These are phyloP conservation scores for Aspergillus hancockii DNA, from an alignment of 495 filamentous ascomycete genomes.

Conservation along the genomic window DNA sequence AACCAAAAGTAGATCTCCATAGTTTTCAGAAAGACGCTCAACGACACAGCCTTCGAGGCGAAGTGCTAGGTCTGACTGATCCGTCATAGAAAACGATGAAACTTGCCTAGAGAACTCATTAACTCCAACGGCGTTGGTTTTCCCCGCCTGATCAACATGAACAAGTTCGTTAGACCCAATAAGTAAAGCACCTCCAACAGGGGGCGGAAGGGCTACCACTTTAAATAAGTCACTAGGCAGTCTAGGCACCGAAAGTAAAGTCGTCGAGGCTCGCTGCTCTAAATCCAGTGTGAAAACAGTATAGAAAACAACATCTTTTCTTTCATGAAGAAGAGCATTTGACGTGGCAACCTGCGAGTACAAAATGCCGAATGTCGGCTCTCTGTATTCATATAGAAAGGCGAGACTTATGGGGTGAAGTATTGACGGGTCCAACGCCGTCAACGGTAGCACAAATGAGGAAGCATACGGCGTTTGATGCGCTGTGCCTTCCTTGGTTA, in stretches of 20 bases:
- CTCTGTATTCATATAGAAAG: slow-evolving; percentile 95
- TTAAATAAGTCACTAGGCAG: slow-evolving; percentile 89
- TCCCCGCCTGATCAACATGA: slow-evolving; percentile 94
- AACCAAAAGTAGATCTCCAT: slow-evolving; percentile 81
- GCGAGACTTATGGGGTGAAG: slow-evolving; percentile 86
- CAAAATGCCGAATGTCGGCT: slow-evolving; percentile 94
- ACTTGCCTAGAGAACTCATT: slow-evolving; percentile 80
- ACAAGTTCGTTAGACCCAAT: slow-evolving; percentile 88
- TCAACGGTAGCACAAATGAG: slow-evolving; percentile 88
- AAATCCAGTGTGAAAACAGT: slow-evolving; percentile 94
- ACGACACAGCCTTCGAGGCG: slow-evolving; percentile 81
- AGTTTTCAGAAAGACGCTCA: slow-evolving; percentile 70
- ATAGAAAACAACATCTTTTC: slow-evolving; percentile 84
- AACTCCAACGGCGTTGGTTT: slow-evolving; percentile 89
- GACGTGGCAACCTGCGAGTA: slow-evolving; percentile 74
- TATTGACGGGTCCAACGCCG: slow-evolving; percentile 81
- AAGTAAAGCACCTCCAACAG: slow-evolving; percentile 84
- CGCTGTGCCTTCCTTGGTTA: slow-evolving; percentile 53
- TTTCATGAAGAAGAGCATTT: slow-evolving; percentile 67
- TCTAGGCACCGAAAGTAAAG: slow-evolving; percentile 78
- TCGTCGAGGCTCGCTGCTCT: slow-evolving; percentile 90
- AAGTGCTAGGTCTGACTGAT: slow-evolving; percentile 80
- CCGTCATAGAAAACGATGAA: slow-evolving; percentile 77
- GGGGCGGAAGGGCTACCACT: slow-evolving; percentile 79
- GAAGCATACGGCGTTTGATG: slow-evolving; percentile 77